These are phyloP conservation scores for Apostasia shenzhenica DNA, from an alignment of 106 monocot species.

Conservation along the genomic window DNA sequence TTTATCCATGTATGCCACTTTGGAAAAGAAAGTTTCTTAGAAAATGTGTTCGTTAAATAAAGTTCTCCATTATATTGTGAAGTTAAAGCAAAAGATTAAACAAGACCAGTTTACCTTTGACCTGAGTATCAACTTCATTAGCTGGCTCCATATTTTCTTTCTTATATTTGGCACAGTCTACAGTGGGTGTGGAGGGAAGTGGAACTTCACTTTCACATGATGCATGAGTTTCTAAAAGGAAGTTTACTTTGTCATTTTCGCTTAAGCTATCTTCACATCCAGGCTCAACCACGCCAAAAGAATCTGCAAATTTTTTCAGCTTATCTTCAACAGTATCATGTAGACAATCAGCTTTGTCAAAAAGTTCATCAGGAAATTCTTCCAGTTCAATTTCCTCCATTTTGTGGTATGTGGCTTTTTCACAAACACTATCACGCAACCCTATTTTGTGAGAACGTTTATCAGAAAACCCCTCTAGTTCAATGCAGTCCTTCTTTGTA, in stretches of 20 bases:
- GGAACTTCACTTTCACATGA: not conserved
- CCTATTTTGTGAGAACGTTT: not conserved
- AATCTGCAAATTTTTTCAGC: not conserved
- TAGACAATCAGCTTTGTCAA: not conserved
- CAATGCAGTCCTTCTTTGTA: not conserved
- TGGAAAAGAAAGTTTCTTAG: too few relatives aligned
- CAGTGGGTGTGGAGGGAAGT: not conserved
- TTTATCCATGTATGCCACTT: too few relatives aligned
- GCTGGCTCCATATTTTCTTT: not conserved
- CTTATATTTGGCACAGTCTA: not conserved
- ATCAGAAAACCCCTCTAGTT: not conserved
- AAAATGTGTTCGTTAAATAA: too few relatives aligned
- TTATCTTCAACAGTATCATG: constrained; percentile 2
- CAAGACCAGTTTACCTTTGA: not conserved
- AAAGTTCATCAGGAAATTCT: constrained; percentile 1
- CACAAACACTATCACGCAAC: not conserved
- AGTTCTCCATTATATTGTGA: too few relatives aligned
- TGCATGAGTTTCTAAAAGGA: not conserved
- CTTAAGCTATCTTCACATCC: not conserved
- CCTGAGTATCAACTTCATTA: not conserved
- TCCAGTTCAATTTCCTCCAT: not conserved
- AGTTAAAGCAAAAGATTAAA: too few relatives aligned
- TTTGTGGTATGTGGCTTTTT: not conserved
- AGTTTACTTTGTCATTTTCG: not conserved
- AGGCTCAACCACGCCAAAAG: too few relatives aligned